Evolutionary conservation across 148 eudicot genomes (phyloP).

Genomic region (Fagopyrum esculentum): DNA sequence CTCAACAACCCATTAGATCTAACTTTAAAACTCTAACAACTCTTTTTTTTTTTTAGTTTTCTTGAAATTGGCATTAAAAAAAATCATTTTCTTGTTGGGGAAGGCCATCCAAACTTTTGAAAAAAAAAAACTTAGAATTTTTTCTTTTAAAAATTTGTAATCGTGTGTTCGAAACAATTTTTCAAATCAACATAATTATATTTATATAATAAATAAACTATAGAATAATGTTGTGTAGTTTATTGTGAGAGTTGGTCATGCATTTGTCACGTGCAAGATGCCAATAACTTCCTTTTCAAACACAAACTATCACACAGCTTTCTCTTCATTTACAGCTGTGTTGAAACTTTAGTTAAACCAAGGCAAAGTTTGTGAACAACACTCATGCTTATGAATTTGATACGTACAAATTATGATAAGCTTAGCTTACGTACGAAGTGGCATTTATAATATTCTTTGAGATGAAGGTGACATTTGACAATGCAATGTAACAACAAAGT

Average conservation of each 20-base stretch:
- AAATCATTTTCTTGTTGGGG: no score
- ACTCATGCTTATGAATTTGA: background rate
- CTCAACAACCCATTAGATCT: no score
- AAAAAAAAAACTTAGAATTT: no score
- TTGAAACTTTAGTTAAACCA: background rate
- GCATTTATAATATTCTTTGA: background rate
- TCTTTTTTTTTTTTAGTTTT: no score
- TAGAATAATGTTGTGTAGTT: background rate
- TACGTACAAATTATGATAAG: background rate
- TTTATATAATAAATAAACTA: no score
- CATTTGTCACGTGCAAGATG: conserved; percentile 3
- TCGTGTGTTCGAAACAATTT: no score
- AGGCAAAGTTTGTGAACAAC: background rate
- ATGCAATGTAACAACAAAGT: background rate
- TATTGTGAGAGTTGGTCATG: background rate
- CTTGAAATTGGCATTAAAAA: no score
- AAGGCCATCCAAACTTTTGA: no score
- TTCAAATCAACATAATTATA: no score
- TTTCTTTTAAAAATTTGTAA: no score
- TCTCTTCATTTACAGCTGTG: background rate
- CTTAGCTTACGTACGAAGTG: background rate
- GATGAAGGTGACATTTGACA: conserved; percentile 5
- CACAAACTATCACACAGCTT: background rate
- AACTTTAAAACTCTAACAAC: no score
- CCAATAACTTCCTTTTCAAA: background rate